These are phyloP conservation scores for Solanum tarapatanum DNA, from an alignment of 257 asterid species.

Conservation along the genomic window DNA sequence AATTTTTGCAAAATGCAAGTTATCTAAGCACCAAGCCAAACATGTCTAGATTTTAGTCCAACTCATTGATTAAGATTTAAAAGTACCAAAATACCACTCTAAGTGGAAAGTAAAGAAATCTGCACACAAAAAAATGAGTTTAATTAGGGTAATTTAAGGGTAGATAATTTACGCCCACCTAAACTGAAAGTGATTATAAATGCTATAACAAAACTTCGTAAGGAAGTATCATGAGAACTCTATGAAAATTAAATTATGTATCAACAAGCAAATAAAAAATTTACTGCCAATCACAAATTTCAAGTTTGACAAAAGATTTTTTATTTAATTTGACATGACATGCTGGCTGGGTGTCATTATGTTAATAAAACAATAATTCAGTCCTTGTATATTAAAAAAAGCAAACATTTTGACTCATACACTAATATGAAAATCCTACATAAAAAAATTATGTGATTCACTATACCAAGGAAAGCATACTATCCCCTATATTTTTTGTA, in stretches of 20 bases:
- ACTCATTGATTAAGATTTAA: no score
- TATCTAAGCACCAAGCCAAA: not conserved
- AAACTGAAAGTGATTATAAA: not conserved
- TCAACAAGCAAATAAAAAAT: fast-evolving
- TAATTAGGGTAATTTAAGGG: not conserved
- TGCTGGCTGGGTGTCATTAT: not conserved
- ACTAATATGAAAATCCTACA: not conserved
- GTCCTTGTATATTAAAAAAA: not conserved
- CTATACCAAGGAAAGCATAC: not conserved
- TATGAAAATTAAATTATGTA: not conserved
- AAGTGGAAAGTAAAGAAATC: not conserved
- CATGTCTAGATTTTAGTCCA: not conserved
- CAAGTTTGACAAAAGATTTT: not conserved
- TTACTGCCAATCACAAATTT: not conserved
- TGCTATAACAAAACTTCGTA: not conserved
- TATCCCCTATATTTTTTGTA: not conserved
- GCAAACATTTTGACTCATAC: not conserved
- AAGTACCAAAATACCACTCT: not conserved
- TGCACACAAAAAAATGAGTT: fast-evolving
- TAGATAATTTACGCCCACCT: not conserved
- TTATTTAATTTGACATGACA: not conserved
- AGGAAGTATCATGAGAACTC: not conserved
- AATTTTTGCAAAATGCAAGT: no score
- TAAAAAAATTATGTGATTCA: not conserved
- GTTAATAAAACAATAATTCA: not conserved